These are phyloP conservation scores for Triticum dicoccoides DNA, from an alignment of 176 grass and related monocot genomes.

Conservation along the genomic window DNA sequence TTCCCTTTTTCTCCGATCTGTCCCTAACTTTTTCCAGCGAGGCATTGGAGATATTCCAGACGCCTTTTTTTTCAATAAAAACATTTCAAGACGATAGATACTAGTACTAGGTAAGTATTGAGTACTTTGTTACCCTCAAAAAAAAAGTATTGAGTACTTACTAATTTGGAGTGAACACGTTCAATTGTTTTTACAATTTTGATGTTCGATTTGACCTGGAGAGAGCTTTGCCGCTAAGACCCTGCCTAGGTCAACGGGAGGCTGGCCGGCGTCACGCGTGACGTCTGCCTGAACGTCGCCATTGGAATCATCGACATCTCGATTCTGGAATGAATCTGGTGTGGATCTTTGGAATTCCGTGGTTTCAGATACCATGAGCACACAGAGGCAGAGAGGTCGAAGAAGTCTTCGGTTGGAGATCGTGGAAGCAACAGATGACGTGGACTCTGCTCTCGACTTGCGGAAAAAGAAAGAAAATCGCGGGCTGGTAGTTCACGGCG, in stretches of 20 bases:
- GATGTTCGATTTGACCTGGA: no score
- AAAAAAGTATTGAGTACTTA: no score
- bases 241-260: background rate
- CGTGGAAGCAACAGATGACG: background rate
- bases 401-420: background rate
- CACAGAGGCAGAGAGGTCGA: background rate
- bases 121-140: no score
- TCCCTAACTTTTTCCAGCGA: background rate
- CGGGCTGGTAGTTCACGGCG: background rate
- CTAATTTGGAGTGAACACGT: no score
- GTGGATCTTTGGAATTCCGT: background rate
- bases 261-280: conserved; percentile 17
- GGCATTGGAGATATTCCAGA: no score
- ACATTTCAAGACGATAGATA: no score
- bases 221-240: no score
- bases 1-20: background rate
- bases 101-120: no score
- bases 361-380: background rate
- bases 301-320: background rate
- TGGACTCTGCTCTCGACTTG: background rate
- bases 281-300: background rate
- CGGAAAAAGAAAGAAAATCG: background rate
- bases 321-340: background rate
- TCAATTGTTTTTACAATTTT: no score
- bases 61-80: no score